A percentile compares a stretch with the other conserved stretches of the same genome.
phyloP scores from a whole-genome alignment of 1,284 basidiomycete species.

The Pulveroboletus sp. region DNA sequence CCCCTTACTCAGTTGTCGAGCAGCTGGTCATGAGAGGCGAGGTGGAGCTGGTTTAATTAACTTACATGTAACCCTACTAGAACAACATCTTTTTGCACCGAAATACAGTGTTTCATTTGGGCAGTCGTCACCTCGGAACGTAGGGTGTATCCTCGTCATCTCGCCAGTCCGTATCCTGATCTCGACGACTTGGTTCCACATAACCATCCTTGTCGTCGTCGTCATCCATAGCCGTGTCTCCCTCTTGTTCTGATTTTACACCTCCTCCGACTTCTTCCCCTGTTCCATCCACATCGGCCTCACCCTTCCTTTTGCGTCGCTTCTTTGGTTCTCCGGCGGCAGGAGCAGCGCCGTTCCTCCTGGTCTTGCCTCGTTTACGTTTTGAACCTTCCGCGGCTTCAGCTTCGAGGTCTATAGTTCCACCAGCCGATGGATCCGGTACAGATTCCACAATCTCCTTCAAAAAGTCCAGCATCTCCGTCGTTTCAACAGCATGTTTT shows the following conservation, averaged over 20 bases:
- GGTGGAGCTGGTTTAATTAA: constrained; percentile 65
- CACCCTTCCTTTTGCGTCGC: constrained; percentile 45
- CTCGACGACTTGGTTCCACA: constrained; percentile 26
- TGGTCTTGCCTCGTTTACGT: constrained; percentile 56
- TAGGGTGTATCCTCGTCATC: constrained; percentile 38
- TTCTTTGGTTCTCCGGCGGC: constrained; percentile 38
- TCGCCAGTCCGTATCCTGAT: constrained; percentile 29
- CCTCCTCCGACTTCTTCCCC: constrained; percentile 35
- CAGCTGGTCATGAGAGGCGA: constrained; percentile 67
- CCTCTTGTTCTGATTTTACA: constrained; percentile 34
- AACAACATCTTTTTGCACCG: background rate
- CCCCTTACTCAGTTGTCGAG: constrained; percentile 71
- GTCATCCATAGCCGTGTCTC: constrained; percentile 40
- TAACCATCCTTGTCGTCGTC: constrained; percentile 36
- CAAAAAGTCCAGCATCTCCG: constrained; percentile 92
- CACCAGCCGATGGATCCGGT: constrained; percentile 85
- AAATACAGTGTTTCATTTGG: constrained; percentile 10
- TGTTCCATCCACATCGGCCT: constrained; percentile 34
- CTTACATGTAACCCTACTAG: constrained; percentile 22
- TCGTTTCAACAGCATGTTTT: constrained; percentile 90
- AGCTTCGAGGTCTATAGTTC: constrained; percentile 69
- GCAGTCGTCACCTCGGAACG: constrained; percentile 31
- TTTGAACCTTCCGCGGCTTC: constrained; percentile 55
- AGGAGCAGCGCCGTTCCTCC: constrained; percentile 43
- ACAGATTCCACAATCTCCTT: constrained; percentile 92